Conservation (phyloP, 2,329 filamentous ascomycete species). For the Neocucurbitaria cava region DNA sequence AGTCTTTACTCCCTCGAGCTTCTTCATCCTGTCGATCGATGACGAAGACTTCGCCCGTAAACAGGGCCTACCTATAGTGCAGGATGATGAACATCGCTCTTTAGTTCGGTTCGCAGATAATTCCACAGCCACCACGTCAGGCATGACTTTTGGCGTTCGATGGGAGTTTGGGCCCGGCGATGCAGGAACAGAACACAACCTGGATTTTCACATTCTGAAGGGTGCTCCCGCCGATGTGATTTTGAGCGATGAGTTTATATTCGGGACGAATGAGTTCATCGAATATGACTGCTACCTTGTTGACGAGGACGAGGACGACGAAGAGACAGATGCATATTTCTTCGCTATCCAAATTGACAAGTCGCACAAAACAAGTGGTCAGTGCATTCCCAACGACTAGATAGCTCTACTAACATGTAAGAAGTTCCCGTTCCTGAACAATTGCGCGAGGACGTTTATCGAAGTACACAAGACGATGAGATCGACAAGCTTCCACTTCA, state of each 20-base stretch:
- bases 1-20: neutral
- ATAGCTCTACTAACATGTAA: neutral
- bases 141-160: slow-evolving; percentile 13
- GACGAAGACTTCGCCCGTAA: slow-evolving; percentile 15
- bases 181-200: neutral
- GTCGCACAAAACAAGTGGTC: neutral
- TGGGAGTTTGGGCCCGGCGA: slow-evolving; percentile 19
- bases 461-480: neutral
- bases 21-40: slow-evolving; percentile 4
- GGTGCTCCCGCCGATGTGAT: slow-evolving; percentile 17
- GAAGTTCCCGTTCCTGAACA: neutral
- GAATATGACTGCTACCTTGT: neutral
- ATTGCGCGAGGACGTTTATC: neutral
- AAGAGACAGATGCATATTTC: neutral
- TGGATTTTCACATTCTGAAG: slow-evolving; percentile 15
- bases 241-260: slow-evolving; percentile 13
- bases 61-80: slow-evolving; percentile 3
- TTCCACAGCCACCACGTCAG: slow-evolving; percentile 13
- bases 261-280: slow-evolving; percentile 7
- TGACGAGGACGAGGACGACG: neutral
- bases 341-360: neutral
- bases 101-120: slow-evolving; percentile 17
- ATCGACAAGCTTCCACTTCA: neutral
- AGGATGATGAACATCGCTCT: neutral
- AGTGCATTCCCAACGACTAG: neutral